Evolutionary conservation across 1,284 basidiomycete genomes (phyloP), one percentile per base, ranked within the genome.

Genomic region (Microbotryum silenes-acaulis): DNA sequence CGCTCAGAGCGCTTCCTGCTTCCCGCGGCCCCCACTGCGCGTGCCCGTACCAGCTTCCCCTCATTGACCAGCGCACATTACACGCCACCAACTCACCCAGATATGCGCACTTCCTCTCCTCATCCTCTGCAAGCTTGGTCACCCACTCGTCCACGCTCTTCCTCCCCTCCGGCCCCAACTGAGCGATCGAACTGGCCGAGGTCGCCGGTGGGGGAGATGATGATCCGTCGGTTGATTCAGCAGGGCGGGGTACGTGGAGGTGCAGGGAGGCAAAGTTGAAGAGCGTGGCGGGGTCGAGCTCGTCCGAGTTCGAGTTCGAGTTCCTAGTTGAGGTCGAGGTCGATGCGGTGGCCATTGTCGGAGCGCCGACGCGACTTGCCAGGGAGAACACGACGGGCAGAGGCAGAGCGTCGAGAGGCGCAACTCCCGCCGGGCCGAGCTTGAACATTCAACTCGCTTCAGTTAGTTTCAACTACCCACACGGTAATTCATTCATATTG

Each of bases 111-210:
- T 58, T 44, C 20, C 57, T 37, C 42, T 58, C 57, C 14, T n/a
- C 31, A 6, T 37, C 29, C 10, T 37, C 12, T 8, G 50, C 33
- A 6, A 58, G 1, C 20, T n/a, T 20, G 10, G 42, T 31, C 14
- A 58, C 50, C 57, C 57, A 58, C 6, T 18, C 57, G n/a, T 58
- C 57, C 2, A 31, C 46, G 14, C 18, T 50, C 29, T 6, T 29
- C 21, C 9, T n/a, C 27, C 21, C 12, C 6, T 57, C 14, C 31
- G 23, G 48, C 46, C 18, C 37, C 10, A 33, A 29, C 20, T 20
- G 55, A 33, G 16, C 21, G 20, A 42, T 21, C 33, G 14, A 21
- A 12, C 25, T 50, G n/a, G 44, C 23, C 23, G 29, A 57, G 21
- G 47, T 50, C 48, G 48, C 48, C 48, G 48, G 23, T 50, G 48